phyloP scores from a whole-genome alignment of 2,329 filamentous ascomycete species.

The Sarocladiaceae sp. region DNA sequence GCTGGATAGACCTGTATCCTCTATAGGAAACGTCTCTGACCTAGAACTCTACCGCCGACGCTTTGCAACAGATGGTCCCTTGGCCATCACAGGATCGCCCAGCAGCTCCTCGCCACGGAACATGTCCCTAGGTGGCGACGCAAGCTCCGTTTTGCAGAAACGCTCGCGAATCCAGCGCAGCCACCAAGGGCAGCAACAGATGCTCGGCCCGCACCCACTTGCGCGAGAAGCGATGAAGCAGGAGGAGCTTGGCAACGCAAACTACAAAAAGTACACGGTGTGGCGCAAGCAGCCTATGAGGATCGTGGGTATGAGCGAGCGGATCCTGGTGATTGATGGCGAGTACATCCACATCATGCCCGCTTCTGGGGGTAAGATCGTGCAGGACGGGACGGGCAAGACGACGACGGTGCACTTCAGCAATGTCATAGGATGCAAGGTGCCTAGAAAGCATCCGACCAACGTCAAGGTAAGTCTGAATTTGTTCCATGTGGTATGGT shows the following conservation, averaged over 20 bases:
- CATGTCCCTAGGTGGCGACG: conserved; percentile 42
- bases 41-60: conserved; percentile 70
- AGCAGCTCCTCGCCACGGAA: conserved; percentile 65
- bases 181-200: conserved; percentile 32
- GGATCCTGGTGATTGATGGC: conserved; percentile 72
- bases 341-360: conserved; percentile 86
- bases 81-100: conserved; percentile 62
- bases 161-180: conserved; percentile 5
- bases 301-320: conserved; percentile 68
- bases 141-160: conserved; percentile 10
- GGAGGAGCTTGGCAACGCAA: conserved; percentile 50
- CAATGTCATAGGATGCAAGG: conserved; percentile 76
- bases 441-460: conserved; percentile 70
- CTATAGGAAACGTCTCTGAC: conserved; percentile 67
- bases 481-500: not conserved
- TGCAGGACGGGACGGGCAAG: conserved; percentile 59
- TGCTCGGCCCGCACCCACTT: conserved; percentile 58
- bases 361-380: conserved; percentile 56
- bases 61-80: conserved; percentile 67
- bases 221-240: conserved; percentile 56
- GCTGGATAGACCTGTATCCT: conserved; percentile 71
- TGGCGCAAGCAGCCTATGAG: conserved; percentile 79
- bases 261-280: conserved; percentile 72
- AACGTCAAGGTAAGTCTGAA: conserved; percentile 61
- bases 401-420: conserved; percentile 78